Base-by-base conservation (phyloP, 2,329 filamentous ascomycete genomes). In the Coleophoma crateriformis region DNA sequence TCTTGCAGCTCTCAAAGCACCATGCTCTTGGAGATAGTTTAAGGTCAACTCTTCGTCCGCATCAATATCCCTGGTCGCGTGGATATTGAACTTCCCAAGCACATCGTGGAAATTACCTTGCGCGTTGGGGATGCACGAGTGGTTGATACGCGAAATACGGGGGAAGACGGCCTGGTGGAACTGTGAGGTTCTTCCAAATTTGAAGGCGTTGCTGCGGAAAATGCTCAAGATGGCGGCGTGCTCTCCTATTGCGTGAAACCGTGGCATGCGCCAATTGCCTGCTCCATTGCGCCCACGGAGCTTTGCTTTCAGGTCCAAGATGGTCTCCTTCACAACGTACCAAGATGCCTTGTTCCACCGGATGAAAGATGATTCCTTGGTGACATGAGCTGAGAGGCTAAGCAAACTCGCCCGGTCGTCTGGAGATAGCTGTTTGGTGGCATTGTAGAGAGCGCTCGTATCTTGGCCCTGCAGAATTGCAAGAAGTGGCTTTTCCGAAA, bases 151-250 rank as follows among this genome's bases (percentile, higher is more conserved):
- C 4, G 58, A 55, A 19, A 58, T 59, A 6, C 38, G 44, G 1
- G 50, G 50, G 41, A 62, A 61, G 3, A 62, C 32, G 15, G 58
- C 58, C 32, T 48, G 50, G 11, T 52, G 48, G 42, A 49, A 48
- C 3, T 34, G 13, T 4, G 41, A 37, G 8, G 42, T 22, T 5
- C 17, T 38, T 7, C 49, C 40, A 8, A 62, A 38, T 22, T 52
- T 50, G 43, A 62, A 62, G 10, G 54, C 45, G 41, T 62, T 62
- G 46, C 54, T 61, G n/a, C 54, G 49, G 43, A 61, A 62, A 20
- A 61, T 54, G 43, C 48, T 56, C 14, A 62, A 33, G 7, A 57
- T 40, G 5, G 34, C 33, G 14, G 55, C 49, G 45, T 60, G 54
- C 46, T 60, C 50, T 7, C 20, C 15, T 10, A 55, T 20, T 3